Percentiles rank a stretch among this genome's conserved stretches.
These are phyloP conservation scores for Suhomyces bribrorum DNA, from an alignment of 1,139 yeast genomes.

Conservation along the genomic window DNA sequence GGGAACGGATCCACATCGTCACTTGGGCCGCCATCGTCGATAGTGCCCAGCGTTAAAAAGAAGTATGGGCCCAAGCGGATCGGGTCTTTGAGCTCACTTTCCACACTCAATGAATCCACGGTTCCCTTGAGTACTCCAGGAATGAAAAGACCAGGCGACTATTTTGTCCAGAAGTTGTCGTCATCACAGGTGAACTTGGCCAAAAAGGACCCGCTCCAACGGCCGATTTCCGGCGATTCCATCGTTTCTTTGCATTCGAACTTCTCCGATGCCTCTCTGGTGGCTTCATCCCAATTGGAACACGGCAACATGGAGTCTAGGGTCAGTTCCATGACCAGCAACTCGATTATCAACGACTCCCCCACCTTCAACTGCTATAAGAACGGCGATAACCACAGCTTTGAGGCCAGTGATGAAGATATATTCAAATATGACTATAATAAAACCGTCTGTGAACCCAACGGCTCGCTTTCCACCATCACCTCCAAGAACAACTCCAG, in stretches of 20 bases:
- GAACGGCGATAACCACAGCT: conserved; percentile 9
- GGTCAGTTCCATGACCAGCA: conserved; percentile 40
- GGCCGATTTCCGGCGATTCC: conserved; percentile 43
- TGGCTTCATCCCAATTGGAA: conserved; percentile 40
- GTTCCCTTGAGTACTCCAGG: conserved; percentile 6
- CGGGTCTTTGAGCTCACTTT: conserved; percentile 29
- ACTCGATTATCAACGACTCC: conserved; percentile 25
- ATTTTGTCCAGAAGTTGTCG: conserved; percentile 37
- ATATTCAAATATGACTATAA: conserved; percentile 7
- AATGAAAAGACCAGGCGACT: conserved; percentile 46
- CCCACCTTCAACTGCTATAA: conserved; percentile 20
- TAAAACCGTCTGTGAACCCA: conserved; percentile 3
- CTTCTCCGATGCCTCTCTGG: conserved; percentile 36
- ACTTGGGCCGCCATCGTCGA: conserved; percentile 6
- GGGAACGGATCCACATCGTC: conserved; percentile 9
- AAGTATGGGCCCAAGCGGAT: conserved; percentile 27
- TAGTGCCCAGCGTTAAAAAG: conserved; percentile 8
- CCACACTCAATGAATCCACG: conserved; percentile 21
- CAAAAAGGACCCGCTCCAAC: conserved; percentile 7
- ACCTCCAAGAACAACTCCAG: conserved; percentile 18
- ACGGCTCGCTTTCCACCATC: conserved; percentile 28
- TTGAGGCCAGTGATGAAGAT: conserved; percentile 14
- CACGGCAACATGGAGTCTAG: conserved; percentile 29
- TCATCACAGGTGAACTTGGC: conserved; percentile 13
- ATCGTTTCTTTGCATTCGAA: conserved; percentile 37